A percentile compares a stretch with the other conserved stretches of the same genome.
These are phyloP conservation scores for Ustilago crameri DNA, from an alignment of 1,284 basidiomycete species.

Conservation along the genomic window DNA sequence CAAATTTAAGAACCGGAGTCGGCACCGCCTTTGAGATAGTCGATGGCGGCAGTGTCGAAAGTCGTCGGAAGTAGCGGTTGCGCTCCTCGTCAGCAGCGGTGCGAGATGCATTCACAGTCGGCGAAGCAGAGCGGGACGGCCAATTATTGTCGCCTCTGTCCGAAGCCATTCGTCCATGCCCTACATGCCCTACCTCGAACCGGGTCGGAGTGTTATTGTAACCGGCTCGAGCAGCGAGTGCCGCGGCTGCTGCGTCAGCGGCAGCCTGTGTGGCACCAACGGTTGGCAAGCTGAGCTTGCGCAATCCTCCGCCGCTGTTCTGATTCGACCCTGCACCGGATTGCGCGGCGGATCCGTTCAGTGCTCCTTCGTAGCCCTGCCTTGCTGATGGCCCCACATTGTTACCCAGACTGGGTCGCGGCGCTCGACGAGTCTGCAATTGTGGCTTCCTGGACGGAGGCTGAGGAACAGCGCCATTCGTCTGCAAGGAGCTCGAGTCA, in stretches of 20 bases:
- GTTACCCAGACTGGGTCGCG: conserved; percentile 22
- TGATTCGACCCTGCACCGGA: conserved; percentile 5
- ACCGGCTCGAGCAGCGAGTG: conserved; percentile 39
- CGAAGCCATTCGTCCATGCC: conserved; percentile 39
- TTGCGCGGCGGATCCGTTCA: conserved; percentile 1
- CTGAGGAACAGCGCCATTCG: background rate
- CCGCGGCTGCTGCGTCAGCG: conserved; percentile 58
- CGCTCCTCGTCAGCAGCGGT: conserved; percentile 74
- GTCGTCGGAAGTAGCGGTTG: conserved; percentile 86
- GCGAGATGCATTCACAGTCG: conserved; percentile 73
- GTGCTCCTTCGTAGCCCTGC: conserved; percentile 10
- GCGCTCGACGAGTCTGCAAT: conserved; percentile 25
- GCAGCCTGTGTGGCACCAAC: conserved; percentile 59
- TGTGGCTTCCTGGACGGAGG: conserved; percentile 7
- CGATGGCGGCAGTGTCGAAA: conserved; percentile 78
- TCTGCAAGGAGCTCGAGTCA: background rate
- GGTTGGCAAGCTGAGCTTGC: conserved; percentile 58
- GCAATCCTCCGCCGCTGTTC: conserved; percentile 36
- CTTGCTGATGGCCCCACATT: conserved; percentile 4
- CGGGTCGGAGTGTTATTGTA: conserved; percentile 40
- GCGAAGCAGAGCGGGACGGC: conserved; percentile 37
- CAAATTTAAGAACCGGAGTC: conserved; percentile 77
- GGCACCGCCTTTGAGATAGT: conserved; percentile 79
- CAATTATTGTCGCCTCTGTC: conserved; percentile 30
- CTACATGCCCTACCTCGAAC: conserved; percentile 32